Evolutionary conservation across 768 basidiomycete species (phyloP).

Genomic region (Kwoniella shandongensis): DNA sequence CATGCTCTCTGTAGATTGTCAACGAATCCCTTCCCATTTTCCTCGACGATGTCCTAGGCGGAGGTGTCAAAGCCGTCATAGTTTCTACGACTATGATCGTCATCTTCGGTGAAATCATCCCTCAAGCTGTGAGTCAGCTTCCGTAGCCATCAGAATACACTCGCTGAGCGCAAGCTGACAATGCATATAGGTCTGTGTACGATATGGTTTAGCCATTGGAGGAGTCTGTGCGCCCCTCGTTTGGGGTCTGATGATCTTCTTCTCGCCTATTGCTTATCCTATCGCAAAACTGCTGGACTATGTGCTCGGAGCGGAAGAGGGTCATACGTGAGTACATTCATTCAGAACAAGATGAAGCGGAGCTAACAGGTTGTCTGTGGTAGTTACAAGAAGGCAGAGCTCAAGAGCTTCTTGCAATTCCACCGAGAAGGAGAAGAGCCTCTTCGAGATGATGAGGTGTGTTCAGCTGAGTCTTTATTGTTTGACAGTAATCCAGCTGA

Average conservation of each 20-base stretch:
- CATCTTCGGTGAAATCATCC: conserved; percentile 62
- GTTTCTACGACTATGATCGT: conserved; percentile 52
- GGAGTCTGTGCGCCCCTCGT: conserved; percentile 76
- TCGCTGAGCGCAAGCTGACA: neutral
- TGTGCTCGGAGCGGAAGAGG: conserved; percentile 72
- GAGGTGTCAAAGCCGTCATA: conserved; percentile 57
- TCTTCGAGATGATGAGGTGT: conserved; percentile 56
- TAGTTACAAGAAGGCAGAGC: conserved; percentile 53
- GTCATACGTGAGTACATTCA: conserved; percentile 50
- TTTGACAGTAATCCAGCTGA: conserved; percentile 6
- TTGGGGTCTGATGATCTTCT: conserved; percentile 68
- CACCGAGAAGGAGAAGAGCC: conserved; percentile 55
- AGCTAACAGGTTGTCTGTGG: neutral
- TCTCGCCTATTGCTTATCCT: conserved; percentile 74
- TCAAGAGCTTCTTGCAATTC: conserved; percentile 57
- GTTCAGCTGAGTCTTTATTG: conserved; percentile 13
- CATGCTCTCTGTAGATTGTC: conserved; percentile 35
- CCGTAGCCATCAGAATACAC: neutral
- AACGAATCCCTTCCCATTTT: conserved; percentile 57
- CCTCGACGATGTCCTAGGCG: conserved; percentile 55
- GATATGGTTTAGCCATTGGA: conserved; percentile 78
- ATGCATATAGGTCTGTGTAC: conserved; percentile 61
- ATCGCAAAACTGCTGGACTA: conserved; percentile 72
- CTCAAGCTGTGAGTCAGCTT: conserved; percentile 55
- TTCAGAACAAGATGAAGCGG: neutral